Evolutionary conservation across 768 basidiomycete species (phyloP).

Genomic region (Boletus subcaerulescens): DNA sequence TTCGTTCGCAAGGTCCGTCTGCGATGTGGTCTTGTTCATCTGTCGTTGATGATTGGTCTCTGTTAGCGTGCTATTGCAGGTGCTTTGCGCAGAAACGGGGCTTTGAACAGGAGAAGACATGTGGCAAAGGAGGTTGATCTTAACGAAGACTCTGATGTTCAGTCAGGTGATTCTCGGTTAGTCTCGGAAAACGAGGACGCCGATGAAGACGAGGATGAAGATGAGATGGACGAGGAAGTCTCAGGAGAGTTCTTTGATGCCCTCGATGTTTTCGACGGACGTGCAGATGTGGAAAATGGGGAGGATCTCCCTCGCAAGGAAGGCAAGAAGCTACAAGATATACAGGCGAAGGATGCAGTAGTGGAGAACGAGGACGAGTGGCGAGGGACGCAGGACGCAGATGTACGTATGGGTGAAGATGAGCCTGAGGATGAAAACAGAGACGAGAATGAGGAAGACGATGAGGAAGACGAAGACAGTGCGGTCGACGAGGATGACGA

Average conservation of each 20-base stretch:
- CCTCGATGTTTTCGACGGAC: slow-evolving; percentile 65
- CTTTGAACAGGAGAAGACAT: slow-evolving; percentile 22
- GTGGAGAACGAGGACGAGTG: slow-evolving; percentile 38
- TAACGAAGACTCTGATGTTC: slow-evolving; percentile 51
- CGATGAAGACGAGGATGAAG: slow-evolving; percentile 35
- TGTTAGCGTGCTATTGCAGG: slow-evolving; percentile 24
- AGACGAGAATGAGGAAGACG: slow-evolving; percentile 23
- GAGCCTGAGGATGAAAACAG: slow-evolving; percentile 34
- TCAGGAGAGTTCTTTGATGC: slow-evolving; percentile 60
- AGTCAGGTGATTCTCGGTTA: slow-evolving; percentile 18
- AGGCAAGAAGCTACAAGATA: neutral
- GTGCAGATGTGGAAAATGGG: slow-evolving; percentile 37
- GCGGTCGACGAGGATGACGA: slow-evolving; percentile 37
- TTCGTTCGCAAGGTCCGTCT: slow-evolving; percentile 29
- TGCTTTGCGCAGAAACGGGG: slow-evolving; percentile 19
- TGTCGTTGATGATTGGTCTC: neutral
- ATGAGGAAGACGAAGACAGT: slow-evolving; percentile 31
- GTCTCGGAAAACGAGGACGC: slow-evolving; percentile 29
- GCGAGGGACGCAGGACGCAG: slow-evolving; percentile 7
- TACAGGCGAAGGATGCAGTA: slow-evolving; percentile 56
- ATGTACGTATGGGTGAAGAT: slow-evolving; percentile 37
- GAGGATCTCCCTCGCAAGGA: slow-evolving; percentile 10
- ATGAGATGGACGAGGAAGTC: slow-evolving; percentile 46
- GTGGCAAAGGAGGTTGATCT: slow-evolving; percentile 59
- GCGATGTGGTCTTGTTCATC: neutral